phyloP scores from a whole-genome alignment of 2,329 filamentous ascomycete species.

The Monosporascus sp. region DNA sequence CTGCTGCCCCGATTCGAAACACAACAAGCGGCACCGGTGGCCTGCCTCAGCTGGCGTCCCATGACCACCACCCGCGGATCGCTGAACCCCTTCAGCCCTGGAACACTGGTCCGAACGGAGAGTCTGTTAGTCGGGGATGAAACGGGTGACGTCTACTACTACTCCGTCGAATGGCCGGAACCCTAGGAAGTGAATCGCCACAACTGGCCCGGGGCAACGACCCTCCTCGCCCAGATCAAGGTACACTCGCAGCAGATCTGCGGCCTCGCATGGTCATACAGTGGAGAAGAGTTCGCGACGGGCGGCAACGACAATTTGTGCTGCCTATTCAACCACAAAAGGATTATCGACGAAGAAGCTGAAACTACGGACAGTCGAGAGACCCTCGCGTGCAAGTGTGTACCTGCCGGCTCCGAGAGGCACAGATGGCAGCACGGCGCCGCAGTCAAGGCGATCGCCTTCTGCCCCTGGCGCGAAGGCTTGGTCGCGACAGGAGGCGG shows the following conservation, averaged over 20 bases:
- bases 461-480: slow-evolving; percentile 88
- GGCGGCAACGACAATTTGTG: slow-evolving; percentile 92
- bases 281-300: slow-evolving; percentile 73
- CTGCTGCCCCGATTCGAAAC: slow-evolving; percentile 67
- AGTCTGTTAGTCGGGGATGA: slow-evolving; percentile 87
- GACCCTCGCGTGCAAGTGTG: slow-evolving; percentile 26
- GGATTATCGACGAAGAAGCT: slow-evolving; percentile 39
- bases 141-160: slow-evolving; percentile 76
- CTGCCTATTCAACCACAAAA: slow-evolving; percentile 68
- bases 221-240: slow-evolving; percentile 67
- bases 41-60: slow-evolving; percentile 79
- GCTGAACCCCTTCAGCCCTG: slow-evolving; percentile 40
- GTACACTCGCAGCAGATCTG: slow-evolving; percentile 89
- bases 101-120: slow-evolving; percentile 60
- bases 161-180: slow-evolving; percentile 79
- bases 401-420: slow-evolving; percentile 54
- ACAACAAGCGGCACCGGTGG: slow-evolving; percentile 65
- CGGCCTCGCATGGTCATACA: slow-evolving; percentile 79
- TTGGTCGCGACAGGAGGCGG: slow-evolving; percentile 88
- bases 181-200: slow-evolving; percentile 57
- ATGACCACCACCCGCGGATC: slow-evolving; percentile 48
- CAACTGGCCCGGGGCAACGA: slow-evolving; percentile 74
- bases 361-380: neutral
- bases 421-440: slow-evolving; percentile 76
- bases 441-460: slow-evolving; percentile 93